Evolutionary conservation across 257 asterid genomes (phyloP).

Genomic region (Solanum bulbocastanum): DNA sequence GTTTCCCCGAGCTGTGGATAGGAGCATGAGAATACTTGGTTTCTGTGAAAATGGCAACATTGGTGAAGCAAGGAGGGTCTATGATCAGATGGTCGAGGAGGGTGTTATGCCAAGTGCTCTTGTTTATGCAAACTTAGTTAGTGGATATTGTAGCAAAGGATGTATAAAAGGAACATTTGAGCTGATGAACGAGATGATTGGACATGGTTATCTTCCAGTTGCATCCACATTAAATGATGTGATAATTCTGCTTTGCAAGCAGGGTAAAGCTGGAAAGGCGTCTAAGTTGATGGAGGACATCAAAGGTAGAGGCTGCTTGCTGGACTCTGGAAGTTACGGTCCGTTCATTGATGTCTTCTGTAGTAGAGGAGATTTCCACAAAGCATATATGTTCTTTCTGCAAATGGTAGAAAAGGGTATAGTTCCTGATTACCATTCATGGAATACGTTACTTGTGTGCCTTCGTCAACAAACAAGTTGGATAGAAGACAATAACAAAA

Average conservation of each 20-base stretch:
- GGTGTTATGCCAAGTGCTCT: constrained; percentile 55
- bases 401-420: constrained; percentile 55
- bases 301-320: constrained; percentile 35
- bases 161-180: constrained; percentile 51
- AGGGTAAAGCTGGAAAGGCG: constrained; percentile 41
- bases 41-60: constrained; percentile 23
- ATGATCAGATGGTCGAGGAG: constrained; percentile 39
- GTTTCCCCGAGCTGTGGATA: constrained; percentile 57
- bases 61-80: constrained; percentile 36
- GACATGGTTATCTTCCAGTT: constrained; percentile 33
- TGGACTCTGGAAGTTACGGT: constrained; percentile 49
- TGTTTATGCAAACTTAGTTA: constrained; percentile 43
- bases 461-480: constrained; percentile 11
- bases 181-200: constrained; percentile 49
- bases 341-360: constrained; percentile 28
- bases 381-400: constrained; percentile 29
- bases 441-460: constrained; percentile 41
- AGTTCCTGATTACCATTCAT: constrained; percentile 31
- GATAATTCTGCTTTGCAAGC: constrained; percentile 43
- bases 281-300: constrained; percentile 58
- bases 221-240: constrained; percentile 45
- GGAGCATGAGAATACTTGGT: constrained; percentile 29
- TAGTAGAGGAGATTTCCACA: constrained; percentile 34
- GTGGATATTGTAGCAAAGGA: constrained; percentile 32
- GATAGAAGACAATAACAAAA: constrained; percentile 13